These are phyloP conservation scores for Trichoderma sp. DNA, from an alignment of 2,329 filamentous ascomycete genomes.

Conservation along the genomic window DNA sequence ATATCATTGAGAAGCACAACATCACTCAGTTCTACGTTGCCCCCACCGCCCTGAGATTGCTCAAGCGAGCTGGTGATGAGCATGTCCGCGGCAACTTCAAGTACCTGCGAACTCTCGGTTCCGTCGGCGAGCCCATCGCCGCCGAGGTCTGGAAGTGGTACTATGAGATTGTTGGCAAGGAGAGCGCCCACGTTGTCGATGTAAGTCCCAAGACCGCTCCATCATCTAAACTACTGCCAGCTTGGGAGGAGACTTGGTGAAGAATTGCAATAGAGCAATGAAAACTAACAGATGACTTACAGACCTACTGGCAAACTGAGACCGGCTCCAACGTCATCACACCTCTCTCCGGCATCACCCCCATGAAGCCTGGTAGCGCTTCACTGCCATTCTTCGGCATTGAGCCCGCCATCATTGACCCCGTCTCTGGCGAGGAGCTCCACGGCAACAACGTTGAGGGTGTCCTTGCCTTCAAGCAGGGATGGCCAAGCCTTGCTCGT, in stretches of 20 bases:
- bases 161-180: conserved; percentile 89
- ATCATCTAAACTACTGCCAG: background rate
- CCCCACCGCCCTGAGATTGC: conserved; percentile 83
- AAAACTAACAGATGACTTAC: conserved; percentile 26
- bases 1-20: conserved; percentile 91
- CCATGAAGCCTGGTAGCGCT: conserved; percentile 93
- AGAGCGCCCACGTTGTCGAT: conserved; percentile 89
- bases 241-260: background rate
- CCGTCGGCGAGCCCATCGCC: conserved; percentile 95
- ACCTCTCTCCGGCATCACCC: conserved; percentile 86
- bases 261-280: conserved; percentile 7
- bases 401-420: conserved; percentile 95
- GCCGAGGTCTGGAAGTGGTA: conserved; percentile 99
- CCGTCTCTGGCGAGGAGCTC: conserved; percentile 89
- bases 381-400: conserved; percentile 98
- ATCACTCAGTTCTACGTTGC: conserved; percentile 99
- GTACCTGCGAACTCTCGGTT: conserved; percentile 83
- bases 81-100: conserved; percentile 89
- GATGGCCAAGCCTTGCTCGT: conserved; percentile 97
- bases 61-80: conserved; percentile 94
- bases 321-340: conserved; percentile 96
- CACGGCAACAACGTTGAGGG: conserved; percentile 96
- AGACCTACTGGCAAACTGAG: conserved; percentile 99
- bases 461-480: conserved; percentile 92
- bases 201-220: conserved; percentile 53